These are phyloP conservation scores for Boletus hoseneyae DNA, from an alignment of 1,284 basidiomycete genomes.

Conservation along the genomic window DNA sequence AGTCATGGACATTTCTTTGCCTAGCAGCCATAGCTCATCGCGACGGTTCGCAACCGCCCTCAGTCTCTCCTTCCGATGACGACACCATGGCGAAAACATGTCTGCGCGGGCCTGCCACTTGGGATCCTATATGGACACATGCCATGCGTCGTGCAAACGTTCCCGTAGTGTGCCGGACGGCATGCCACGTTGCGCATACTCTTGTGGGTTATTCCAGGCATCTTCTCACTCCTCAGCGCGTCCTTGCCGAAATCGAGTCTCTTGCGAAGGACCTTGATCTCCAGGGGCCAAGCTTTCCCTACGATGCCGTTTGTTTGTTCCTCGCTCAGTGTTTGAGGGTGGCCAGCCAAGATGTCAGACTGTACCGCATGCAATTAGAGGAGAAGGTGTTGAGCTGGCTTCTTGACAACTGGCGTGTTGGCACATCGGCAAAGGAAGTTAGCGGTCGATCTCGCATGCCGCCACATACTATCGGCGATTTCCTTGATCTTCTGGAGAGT, in stretches of 20 bases:
- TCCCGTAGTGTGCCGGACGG: slow-evolving; percentile 68
- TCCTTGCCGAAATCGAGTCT: slow-evolving; percentile 69
- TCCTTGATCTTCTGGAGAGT: slow-evolving; percentile 60
- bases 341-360: slow-evolving; percentile 72
- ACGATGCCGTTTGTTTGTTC: slow-evolving; percentile 84
- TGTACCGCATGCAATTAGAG: slow-evolving; percentile 79
- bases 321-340: slow-evolving; percentile 63
- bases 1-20: slow-evolving; percentile 82
- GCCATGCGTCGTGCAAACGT: slow-evolving; percentile 71
- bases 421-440: slow-evolving; percentile 33
- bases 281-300: slow-evolving; percentile 81
- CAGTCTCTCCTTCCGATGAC: slow-evolving; percentile 6
- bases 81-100: neutral
- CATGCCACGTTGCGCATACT: slow-evolving; percentile 70
- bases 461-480: slow-evolving; percentile 54
- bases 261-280: slow-evolving; percentile 79
- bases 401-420: slow-evolving; percentile 67
- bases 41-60: slow-evolving; percentile 31
- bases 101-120: slow-evolving; percentile 38
- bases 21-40: slow-evolving; percentile 65
- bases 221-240: slow-evolving; percentile 51
- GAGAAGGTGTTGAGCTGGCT: slow-evolving; percentile 85
- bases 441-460: slow-evolving; percentile 44
- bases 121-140: slow-evolving; percentile 81
- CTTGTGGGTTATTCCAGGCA: slow-evolving; percentile 44